Evolutionary conservation across 1,284 basidiomycete species (phyloP).

Genomic region (Inonotus hispidus): DNA sequence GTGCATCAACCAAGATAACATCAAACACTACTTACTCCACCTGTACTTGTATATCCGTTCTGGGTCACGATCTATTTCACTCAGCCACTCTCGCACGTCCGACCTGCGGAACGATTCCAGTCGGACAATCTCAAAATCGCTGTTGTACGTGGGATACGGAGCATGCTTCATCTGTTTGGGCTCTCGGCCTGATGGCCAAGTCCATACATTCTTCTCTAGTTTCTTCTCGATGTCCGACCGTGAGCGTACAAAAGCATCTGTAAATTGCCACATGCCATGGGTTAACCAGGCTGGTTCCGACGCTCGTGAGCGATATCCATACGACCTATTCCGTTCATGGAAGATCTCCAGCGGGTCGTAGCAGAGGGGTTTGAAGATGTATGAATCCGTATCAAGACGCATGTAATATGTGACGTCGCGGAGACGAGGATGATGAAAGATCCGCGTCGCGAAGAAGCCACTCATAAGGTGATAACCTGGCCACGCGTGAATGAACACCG

Average conservation of each 20-base stretch:
- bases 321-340: neutral
- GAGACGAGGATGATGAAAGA: constrained; percentile 13
- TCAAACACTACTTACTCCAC: constrained; percentile 4
- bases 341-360: constrained; percentile 17
- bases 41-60: constrained; percentile 14
- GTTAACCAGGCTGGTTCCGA: constrained; percentile 3
- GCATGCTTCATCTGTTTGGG: neutral
- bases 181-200: neutral
- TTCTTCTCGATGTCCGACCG: neutral
- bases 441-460: constrained; percentile 13
- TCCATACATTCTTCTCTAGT: neutral
- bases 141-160: constrained; percentile 1
- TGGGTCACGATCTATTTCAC: constrained; percentile 7
- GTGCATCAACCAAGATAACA: neutral
- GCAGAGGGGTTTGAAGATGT: constrained; percentile 12
- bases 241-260: neutral
- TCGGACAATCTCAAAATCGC: constrained; percentile 6
- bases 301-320: neutral
- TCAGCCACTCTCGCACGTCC: constrained; percentile 11
- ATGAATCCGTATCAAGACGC: constrained; percentile 17
- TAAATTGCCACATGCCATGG: neutral
- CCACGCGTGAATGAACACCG: constrained; percentile 3
- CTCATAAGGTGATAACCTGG: constrained; percentile 15
- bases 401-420: constrained; percentile 15
- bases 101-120: constrained; percentile 4